phyloP scores from a whole-genome alignment of 306 rosid genomes.

The Vigna mungo region DNA sequence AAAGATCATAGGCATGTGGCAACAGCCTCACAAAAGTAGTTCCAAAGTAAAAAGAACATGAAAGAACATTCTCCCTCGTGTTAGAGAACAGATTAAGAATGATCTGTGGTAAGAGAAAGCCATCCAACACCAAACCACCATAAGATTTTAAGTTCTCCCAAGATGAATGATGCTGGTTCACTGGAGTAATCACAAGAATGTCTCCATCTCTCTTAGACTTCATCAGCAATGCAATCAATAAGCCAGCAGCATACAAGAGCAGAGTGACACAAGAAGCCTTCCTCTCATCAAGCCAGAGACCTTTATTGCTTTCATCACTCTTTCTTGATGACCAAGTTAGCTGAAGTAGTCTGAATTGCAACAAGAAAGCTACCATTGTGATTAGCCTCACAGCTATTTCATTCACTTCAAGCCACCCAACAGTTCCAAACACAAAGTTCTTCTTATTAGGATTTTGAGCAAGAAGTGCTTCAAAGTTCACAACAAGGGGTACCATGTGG shows the following conservation, averaged over 20 bases:
- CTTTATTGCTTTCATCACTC: constrained; percentile 25
- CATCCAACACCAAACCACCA: constrained; percentile 58
- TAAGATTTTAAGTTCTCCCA: constrained; percentile 55
- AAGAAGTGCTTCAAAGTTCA: constrained; percentile 70
- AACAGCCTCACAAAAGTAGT: constrained; percentile 60
- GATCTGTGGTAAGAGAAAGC: constrained; percentile 74
- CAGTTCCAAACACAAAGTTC: constrained; percentile 41
- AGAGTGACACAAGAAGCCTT: constrained; percentile 43
- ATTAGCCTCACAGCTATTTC: constrained; percentile 55
- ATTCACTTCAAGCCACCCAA: constrained; percentile 63
- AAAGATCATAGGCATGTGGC: constrained; percentile 73
- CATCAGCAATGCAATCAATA: constrained; percentile 45
- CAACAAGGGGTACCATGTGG: constrained; percentile 60
- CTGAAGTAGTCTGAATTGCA: constrained; percentile 64
- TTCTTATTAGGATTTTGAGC: constrained; percentile 24
- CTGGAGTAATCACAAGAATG: not conserved
- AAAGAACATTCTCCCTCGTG: constrained; percentile 49
- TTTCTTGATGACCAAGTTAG: constrained; percentile 62
- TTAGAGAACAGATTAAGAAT: constrained; percentile 56
- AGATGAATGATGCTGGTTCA: constrained; percentile 33
- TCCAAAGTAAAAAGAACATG: constrained; percentile 60
- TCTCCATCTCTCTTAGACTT: constrained; percentile 22
- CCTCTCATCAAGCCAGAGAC: constrained; percentile 55
- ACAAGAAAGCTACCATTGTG: constrained; percentile 62
- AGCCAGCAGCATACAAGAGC: constrained; percentile 48